phyloP scores from a whole-genome alignment of 2,329 filamentous ascomycete species.

The Botrytis elliptica region DNA sequence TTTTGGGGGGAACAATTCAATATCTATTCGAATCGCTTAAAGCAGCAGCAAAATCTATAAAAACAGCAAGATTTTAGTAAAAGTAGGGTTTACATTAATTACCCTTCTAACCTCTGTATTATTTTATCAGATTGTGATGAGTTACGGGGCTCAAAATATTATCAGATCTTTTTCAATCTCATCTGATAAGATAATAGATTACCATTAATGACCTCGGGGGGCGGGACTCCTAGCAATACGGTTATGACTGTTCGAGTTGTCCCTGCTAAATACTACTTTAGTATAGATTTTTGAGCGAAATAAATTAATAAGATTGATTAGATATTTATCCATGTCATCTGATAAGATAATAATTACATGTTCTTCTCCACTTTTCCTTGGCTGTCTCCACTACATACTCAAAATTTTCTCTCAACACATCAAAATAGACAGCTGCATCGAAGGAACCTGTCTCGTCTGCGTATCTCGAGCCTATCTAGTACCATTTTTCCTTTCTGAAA shows the following conservation, averaged over 20 bases:
- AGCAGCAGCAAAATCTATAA: too few species aligned
- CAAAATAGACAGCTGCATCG: neutral
- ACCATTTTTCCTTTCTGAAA: constrained; percentile 8
- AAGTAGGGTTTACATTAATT: too few species aligned
- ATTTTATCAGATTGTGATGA: neutral
- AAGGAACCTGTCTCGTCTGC: neutral
- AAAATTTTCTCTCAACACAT: neutral
- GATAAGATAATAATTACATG: constrained; percentile 18
- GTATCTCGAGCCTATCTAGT: neutral
- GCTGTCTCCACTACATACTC: constrained; percentile 2
- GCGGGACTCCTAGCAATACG: neutral
- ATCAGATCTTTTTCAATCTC: constrained; percentile 11
- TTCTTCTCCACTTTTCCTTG: constrained; percentile 20
- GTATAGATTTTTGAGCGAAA: neutral
- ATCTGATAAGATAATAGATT: constrained; percentile 14
- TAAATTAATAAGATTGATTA: constrained; percentile 13
- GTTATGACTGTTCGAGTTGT: neutral
- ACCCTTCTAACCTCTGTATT: too few species aligned
- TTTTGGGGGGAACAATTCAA: too few species aligned
- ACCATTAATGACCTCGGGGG: neutral
- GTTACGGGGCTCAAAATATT: neutral
- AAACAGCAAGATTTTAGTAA: too few species aligned
- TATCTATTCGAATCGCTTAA: too few species aligned
- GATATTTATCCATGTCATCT: constrained; percentile 19
- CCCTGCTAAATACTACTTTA: neutral